These are phyloP conservation scores for Acmispon strigosus DNA, from an alignment of 306 rosid species.

Conservation along the genomic window DNA sequence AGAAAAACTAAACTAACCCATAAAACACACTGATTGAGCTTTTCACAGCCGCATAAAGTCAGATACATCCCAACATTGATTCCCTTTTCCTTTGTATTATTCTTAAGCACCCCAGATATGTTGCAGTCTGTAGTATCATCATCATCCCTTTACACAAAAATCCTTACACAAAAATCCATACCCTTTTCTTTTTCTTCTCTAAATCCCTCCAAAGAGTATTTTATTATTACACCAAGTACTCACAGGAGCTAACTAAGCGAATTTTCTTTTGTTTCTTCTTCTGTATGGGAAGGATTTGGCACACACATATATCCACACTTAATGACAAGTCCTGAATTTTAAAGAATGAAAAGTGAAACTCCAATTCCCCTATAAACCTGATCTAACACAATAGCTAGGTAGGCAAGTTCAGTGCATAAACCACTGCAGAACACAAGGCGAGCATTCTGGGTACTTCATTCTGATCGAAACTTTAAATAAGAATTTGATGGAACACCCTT, in stretches of 20 bases:
- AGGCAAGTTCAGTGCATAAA: slow-evolving; percentile 20
- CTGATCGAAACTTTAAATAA: slow-evolving; percentile 21
- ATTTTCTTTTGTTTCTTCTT: slow-evolving; percentile 34
- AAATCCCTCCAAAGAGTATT: slow-evolving; percentile 70
- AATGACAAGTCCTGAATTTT: slow-evolving; percentile 15
- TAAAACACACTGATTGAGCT: slow-evolving; percentile 38
- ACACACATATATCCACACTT: background rate
- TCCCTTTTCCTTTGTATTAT: slow-evolving; percentile 77
- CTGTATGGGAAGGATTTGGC: slow-evolving; percentile 19
- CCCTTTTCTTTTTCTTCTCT: slow-evolving; percentile 15
- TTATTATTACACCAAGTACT: slow-evolving; percentile 37
- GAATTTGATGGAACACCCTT: slow-evolving; percentile 29
- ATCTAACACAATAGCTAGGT: slow-evolving; percentile 34
- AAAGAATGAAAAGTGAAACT: slow-evolving; percentile 19
- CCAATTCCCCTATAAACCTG: slow-evolving; percentile 24
- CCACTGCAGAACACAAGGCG: slow-evolving; percentile 34
- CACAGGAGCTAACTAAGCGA: slow-evolving; percentile 43
- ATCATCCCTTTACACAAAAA: slow-evolving; percentile 17
- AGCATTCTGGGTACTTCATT: slow-evolving; percentile 25
- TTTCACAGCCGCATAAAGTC: slow-evolving; percentile 64
- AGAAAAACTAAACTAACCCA: slow-evolving; percentile 37
- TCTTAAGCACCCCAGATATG: slow-evolving; percentile 53
- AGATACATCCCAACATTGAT: slow-evolving; percentile 92
- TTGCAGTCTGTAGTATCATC: slow-evolving; percentile 17
- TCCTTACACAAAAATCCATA: slow-evolving; percentile 36